These are phyloP conservation scores for Effrenium voratum DNA, from an alignment of 73 alveolate genomes.

Conservation along the genomic window DNA sequence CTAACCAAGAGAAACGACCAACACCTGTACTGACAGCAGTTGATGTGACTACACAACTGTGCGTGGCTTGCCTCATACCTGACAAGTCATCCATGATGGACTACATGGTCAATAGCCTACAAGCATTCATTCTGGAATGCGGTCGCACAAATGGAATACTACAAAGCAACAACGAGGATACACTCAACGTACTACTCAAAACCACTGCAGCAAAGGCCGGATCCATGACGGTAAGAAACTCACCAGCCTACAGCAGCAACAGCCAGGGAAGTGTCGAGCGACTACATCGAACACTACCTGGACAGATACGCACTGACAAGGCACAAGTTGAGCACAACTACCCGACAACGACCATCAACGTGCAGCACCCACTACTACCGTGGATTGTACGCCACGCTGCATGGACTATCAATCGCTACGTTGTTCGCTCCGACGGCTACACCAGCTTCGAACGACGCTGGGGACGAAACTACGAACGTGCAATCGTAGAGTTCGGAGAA, in stretches of 20 bases:
- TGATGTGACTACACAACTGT: background rate
- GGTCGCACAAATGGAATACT: background rate
- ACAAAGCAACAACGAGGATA: background rate
- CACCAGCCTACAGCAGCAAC: background rate
- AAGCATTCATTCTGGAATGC: background rate
- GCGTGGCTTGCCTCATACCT: background rate
- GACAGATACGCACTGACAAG: background rate
- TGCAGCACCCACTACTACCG: background rate
- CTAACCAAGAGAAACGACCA: background rate
- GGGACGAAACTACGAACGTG: background rate
- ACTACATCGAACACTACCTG: background rate
- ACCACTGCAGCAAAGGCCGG: background rate
- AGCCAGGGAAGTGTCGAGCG: background rate
- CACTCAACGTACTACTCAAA: background rate
- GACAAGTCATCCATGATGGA: background rate
- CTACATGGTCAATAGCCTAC: background rate
- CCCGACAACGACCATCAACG: background rate
- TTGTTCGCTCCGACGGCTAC: background rate
- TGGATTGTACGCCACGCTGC: background rate
- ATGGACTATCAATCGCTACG: background rate
- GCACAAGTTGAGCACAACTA: background rate
- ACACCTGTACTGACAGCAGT: background rate
- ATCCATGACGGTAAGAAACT: background rate
- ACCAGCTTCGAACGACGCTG: background rate
- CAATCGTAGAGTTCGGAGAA: conserved; percentile 3